Percentiles rank a stretch among this genome's conserved stretches.
phyloP scores from a whole-genome alignment of 495 filamentous ascomycete genomes.

The Trichocladium uniseriatum region DNA sequence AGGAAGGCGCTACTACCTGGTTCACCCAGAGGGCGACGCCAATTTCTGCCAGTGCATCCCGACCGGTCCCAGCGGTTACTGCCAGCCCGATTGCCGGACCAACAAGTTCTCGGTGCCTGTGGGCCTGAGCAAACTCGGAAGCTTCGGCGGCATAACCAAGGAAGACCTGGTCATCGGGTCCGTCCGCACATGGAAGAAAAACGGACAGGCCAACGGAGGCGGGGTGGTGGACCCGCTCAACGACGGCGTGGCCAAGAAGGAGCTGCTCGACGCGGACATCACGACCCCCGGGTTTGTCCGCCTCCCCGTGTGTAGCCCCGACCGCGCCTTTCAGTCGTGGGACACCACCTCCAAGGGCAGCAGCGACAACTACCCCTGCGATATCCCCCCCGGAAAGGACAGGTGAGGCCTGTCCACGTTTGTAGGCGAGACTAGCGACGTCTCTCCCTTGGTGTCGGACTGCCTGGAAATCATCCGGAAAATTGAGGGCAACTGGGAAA shows the following conservation, averaged over 20 bases:
- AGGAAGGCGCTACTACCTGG: conserved; percentile 25
- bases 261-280: conserved; percentile 19
- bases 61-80: not conserved
- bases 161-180: conserved; percentile 23
- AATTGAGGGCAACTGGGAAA: conserved; percentile 16
- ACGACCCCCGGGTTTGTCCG: conserved; percentile 25
- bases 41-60: not conserved
- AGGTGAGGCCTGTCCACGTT: conserved; percentile 23
- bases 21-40: conserved; percentile 12
- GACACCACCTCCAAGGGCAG: not conserved
- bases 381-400: conserved; percentile 13
- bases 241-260: conserved; percentile 6
- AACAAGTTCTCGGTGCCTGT: conserved; percentile 15
- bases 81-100: not conserved
- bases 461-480: conserved; percentile 23
- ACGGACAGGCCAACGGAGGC: conserved; percentile 25
- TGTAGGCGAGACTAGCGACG: conserved; percentile 21
- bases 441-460: conserved; percentile 13
- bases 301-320: conserved; percentile 27
- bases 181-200: conserved; percentile 22
- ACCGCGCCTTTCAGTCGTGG: conserved; percentile 18
- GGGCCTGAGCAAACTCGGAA: conserved; percentile 13
- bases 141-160: conserved; percentile 19
- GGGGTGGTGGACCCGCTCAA: conserved; percentile 13
- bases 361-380: conserved; percentile 24